Base-by-base conservation (phyloP, 73 alveolate genomes). In the Halteria grandinella region DNA sequence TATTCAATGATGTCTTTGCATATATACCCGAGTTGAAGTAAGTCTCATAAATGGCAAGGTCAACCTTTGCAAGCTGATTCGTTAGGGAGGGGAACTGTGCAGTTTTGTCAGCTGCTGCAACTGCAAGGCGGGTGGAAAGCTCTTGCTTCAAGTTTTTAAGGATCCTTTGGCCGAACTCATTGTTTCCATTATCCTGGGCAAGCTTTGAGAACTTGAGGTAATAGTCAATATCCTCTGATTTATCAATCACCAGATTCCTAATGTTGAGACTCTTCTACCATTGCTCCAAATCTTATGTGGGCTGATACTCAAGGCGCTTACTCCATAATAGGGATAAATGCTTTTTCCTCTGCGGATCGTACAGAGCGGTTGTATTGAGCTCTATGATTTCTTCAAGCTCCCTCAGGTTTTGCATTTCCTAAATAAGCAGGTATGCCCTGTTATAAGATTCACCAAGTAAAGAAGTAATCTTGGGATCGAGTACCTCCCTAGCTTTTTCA, bases 301-400 rank as follows among this genome's bases (percentile, higher is more conserved):
- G 91, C 79, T 84, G 76, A 75, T 84, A 80, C 72, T 83, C 89
- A 39, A 96, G 82, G 31, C 93, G 51, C 51, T 82, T 79, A 49
- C 92, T 79, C 95, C 97, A 89, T 41, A 88, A 62, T 20, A 71
- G 43, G 49, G 88, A 83, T 15, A 94, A 43, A 62, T 94, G 94
- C 32, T 83, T 88, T 60, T 79, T 92, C 48, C 80, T 89, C 4
- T 3, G 6, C 51, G 37, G 59, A 7, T 70, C 93, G 34, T 85
- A n/a, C n/a, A n/a, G 79, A 25, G 84, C 89, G 28, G 85, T 60
- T 69, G 81, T 73, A 55, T 91, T 82, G 43, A 89, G 60, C 55
- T 84, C 96, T 34, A 96, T 96, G 4, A 96, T 88, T 73, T 96
- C 99, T 74, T 96, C 98, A 75, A 96, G 86, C 66, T 96, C 97